Percentiles rank a stretch among this genome's conserved stretches.
Conservation (phyloP, 805 yeast species). For the Pichia pseudocactophila region DNA sequence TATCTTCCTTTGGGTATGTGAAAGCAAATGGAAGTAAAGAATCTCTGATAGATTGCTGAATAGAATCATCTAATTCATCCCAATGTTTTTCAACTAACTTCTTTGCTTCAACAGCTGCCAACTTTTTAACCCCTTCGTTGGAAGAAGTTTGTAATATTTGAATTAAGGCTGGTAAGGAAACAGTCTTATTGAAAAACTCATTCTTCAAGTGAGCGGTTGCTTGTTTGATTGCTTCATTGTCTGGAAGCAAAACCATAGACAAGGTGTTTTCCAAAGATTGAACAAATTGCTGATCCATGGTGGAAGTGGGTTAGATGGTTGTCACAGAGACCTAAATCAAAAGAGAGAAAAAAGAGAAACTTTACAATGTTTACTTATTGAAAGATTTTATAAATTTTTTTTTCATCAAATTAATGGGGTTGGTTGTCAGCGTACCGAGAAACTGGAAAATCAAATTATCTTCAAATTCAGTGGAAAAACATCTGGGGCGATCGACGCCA, state of each 20-base stretch:
- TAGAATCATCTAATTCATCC: constrained; percentile 41
- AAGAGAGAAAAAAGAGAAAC: background rate
- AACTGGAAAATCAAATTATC: too few species aligned
- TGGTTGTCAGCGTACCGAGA: too few species aligned
- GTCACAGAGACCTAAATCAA: background rate
- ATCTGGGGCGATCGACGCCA: background rate
- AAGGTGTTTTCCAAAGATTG: constrained; percentile 71
- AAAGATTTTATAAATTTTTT: background rate
- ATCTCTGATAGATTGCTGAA: constrained; percentile 54
- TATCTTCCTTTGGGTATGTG: constrained; percentile 48
- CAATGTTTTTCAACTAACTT: constrained; percentile 70
- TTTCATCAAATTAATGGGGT: too few species aligned
- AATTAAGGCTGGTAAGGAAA: constrained; percentile 72
- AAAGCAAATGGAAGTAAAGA: constrained; percentile 64
- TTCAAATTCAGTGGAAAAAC: too few species aligned
- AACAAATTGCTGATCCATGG: constrained; percentile 65
- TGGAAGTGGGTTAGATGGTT: background rate
- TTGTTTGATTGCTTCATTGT: constrained; percentile 66
- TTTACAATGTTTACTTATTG: background rate
- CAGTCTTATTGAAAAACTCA: constrained; percentile 63
- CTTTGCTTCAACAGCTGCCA: constrained; percentile 95
- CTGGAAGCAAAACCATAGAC: constrained; percentile 72
- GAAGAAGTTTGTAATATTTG: constrained; percentile 67
- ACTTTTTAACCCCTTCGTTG: constrained; percentile 68
- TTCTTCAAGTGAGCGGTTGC: constrained; percentile 70